Evolutionary conservation across 352 stramenopile species (phyloP), one percentile per base, ranked within the genome.

Genomic region (Globisporangium lucens): DNA sequence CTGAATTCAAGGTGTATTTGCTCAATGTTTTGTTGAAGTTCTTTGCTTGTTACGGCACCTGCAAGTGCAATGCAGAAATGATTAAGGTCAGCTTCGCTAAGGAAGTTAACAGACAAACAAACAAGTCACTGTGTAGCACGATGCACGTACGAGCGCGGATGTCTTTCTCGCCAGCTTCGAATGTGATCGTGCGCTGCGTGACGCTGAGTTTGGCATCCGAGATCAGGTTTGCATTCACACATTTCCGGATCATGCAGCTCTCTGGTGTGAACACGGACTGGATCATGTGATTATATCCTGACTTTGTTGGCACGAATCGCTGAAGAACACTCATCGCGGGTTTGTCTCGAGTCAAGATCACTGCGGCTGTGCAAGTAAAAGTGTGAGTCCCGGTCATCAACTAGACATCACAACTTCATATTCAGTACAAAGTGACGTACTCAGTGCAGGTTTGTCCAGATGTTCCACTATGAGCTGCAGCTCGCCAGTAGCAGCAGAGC

Each of bases 221-320:
- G 0, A 86, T 57, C 20, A 87, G 64, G 61, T 83, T 75, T 0
- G 83, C 72, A 68, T 83, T 90, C n/a, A 91, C 76, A 59, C 79
- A 89, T 62, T 90, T 91, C 47, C 81, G 77, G 20, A 90, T 58
- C 5, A 72, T 63, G 60, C 78, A 89, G 46, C 60, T 75, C 36
- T 91, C 83, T n/a, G 76, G 73, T 8, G 83, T 89, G 64, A 89
- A 90, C 15, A 90, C 73, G 9, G 75, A 82, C 64, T 89, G 76
- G 36, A 91, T 70, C 62, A 74, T 71, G 66, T 91, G 84, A 59
- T 93, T 91, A 69, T 89, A 91, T 29, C 83, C 79, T 7, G 85
- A 90, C 24, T 85, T 79, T 1, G 82, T 89, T 9, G 80, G 79
- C 4, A 93, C 70, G 56, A 89, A 91, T 13, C 78, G 76, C 67